phyloP scores from a whole-genome alignment of 768 basidiomycete species.

The Leccinum olivaceopallidum region DNA sequence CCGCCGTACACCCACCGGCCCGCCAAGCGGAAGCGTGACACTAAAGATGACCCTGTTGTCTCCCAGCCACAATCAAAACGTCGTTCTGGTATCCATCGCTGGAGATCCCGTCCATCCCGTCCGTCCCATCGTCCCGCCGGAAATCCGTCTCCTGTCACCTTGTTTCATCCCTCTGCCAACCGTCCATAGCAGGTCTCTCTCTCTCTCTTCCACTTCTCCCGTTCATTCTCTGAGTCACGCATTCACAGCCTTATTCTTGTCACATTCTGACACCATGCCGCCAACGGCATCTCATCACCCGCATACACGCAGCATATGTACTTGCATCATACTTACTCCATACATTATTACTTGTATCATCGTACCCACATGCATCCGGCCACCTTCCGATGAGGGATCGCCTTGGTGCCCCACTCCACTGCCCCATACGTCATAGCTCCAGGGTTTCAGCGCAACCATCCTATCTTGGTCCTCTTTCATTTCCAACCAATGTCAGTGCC shows the following conservation, averaged over 20 bases:
- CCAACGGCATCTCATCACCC: constrained; percentile 3
- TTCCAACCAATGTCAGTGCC: constrained; percentile 20
- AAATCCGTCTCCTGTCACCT: not conserved
- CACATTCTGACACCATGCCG: constrained; percentile 6
- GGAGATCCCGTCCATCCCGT: constrained; percentile 18
- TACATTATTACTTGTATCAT: constrained; percentile 26
- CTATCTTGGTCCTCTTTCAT: constrained; percentile 15
- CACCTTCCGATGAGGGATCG: constrained; percentile 4
- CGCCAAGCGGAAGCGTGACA: constrained; percentile 54
- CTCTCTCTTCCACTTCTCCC: not conserved
- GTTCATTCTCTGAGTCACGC: constrained; percentile 17
- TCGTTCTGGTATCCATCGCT: constrained; percentile 20
- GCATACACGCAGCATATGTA: constrained; percentile 28
- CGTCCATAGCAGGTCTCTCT: constrained; percentile 1
- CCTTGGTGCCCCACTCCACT: constrained; percentile 3
- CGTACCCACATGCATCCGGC: constrained; percentile 15
- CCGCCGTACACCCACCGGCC: constrained; percentile 62
- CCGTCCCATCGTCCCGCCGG: constrained; percentile 12
- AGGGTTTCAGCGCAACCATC: not conserved
- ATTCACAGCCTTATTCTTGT: constrained; percentile 10
- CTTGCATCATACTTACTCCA: constrained; percentile 28
- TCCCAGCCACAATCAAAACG: constrained; percentile 27
- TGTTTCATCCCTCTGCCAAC: constrained; percentile 21
- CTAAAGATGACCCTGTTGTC: constrained; percentile 15
- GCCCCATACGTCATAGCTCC: constrained; percentile 27